Conservation (phyloP, 345 rosid genomes). For the Eucalyptus paniculata region DNA sequence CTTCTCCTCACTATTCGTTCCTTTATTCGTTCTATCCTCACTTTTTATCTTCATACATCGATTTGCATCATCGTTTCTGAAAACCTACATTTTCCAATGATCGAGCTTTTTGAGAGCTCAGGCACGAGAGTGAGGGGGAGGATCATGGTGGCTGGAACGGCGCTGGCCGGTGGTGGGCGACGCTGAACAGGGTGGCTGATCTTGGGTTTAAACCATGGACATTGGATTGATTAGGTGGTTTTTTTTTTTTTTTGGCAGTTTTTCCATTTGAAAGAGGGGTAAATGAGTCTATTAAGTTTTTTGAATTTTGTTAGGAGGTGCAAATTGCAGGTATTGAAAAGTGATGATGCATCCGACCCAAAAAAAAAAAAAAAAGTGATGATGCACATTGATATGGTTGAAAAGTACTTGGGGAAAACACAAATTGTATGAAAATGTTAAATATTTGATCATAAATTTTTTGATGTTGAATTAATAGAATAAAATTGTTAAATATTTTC, state of each 20-base stretch:
- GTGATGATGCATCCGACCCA: background rate
- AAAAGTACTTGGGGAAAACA: no score
- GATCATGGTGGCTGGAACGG: background rate
- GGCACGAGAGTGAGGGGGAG: background rate
- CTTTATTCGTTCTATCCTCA: background rate
- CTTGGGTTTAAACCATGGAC: background rate
- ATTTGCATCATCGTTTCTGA: background rate
- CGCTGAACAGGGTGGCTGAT: background rate
- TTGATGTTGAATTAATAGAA: no score
- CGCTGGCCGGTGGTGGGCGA: background rate
- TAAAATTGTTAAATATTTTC: no score
- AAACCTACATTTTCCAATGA: background rate
- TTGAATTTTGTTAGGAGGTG: background rate
- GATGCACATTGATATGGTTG: background rate
- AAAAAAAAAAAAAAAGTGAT: rapidly evolving
- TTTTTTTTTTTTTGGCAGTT: background rate
- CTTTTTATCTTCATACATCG: background rate
- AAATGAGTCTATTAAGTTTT: background rate
- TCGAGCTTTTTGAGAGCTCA: background rate
- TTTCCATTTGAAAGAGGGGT: background rate
- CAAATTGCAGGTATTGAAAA: background rate
- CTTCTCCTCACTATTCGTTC: background rate
- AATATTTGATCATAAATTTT: rapidly evolving
- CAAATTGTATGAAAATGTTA: no score
- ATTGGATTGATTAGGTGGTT: background rate